phyloP scores from a whole-genome alignment of 345 rosid genomes.

The Eucalyptus dawsonii region DNA sequence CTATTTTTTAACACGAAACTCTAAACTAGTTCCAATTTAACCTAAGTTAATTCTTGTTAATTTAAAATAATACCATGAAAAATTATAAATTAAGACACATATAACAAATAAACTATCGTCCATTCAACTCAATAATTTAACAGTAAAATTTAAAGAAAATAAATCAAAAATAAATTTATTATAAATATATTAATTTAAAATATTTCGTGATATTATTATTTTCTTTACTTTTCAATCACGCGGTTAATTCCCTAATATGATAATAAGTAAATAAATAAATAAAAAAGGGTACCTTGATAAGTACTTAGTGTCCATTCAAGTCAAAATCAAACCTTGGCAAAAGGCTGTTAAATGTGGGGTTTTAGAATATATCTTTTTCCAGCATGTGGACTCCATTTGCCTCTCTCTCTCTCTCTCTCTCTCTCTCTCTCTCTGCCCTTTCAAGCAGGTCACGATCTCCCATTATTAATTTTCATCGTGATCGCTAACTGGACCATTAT shows the following conservation, averaged over 20 bases:
- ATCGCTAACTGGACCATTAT: neutral
- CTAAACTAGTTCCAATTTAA: too few species aligned
- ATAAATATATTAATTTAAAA: too few species aligned
- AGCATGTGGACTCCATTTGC: neutral
- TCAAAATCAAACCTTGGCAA: neutral
- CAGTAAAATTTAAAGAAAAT: too few species aligned
- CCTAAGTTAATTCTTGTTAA: too few species aligned
- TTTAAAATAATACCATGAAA: accelerated
- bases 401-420: neutral
- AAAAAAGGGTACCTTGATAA: neutral
- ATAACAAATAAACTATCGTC: too few species aligned
- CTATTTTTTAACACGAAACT: too few species aligned
- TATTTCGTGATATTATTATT: neutral
- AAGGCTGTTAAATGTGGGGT: neutral
- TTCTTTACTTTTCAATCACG: neutral
- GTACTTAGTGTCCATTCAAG: neutral
- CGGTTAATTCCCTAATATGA: neutral
- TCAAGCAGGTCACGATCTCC: neutral
- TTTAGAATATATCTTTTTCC: neutral
- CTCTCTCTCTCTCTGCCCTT: neutral
- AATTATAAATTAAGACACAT: too few species aligned
- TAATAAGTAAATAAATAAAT: neutral
- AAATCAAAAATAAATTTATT: too few species aligned
- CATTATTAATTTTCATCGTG: neutral
- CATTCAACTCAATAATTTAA: too few species aligned